A percentile compares a stretch with the other conserved stretches of the same genome.
Evolutionary conservation across 495 filamentous ascomycete species (phyloP).

Genomic region (Lasiosphaeria hispida): DNA sequence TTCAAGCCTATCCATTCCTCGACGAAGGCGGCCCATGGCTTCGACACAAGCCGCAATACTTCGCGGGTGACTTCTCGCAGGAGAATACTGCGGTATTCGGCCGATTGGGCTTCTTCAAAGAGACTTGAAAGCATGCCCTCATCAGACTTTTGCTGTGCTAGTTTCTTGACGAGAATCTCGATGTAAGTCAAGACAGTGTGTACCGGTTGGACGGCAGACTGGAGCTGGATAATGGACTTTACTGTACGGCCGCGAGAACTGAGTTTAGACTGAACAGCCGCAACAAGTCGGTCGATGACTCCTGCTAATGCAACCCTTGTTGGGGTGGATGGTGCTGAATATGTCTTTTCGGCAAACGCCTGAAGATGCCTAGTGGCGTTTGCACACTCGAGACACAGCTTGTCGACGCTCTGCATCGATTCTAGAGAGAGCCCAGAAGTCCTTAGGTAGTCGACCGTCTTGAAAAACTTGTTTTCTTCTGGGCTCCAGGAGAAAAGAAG

Average conservation of each 20-base stretch:
- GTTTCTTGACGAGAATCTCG: constrained; percentile 53
- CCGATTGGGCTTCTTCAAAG: constrained; percentile 59
- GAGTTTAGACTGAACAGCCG: constrained; percentile 55
- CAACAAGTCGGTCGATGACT: constrained; percentile 53
- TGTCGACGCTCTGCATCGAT: constrained; percentile 56
- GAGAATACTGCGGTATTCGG: constrained; percentile 61
- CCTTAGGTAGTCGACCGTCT: constrained; percentile 51
- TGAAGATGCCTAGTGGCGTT: constrained; percentile 54
- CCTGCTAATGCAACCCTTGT: constrained; percentile 61
- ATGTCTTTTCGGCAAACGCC: constrained; percentile 51
- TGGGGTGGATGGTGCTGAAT: constrained; percentile 42
- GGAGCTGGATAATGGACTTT: constrained; percentile 65
- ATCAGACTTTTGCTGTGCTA: constrained; percentile 57
- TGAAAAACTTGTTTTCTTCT: constrained; percentile 55
- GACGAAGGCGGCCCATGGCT: constrained; percentile 69
- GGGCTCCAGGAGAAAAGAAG: constrained; percentile 71
- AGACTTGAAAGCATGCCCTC: constrained; percentile 67
- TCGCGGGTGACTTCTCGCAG: constrained; percentile 63
- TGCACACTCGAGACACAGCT: constrained; percentile 58
- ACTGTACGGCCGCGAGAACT: constrained; percentile 39
- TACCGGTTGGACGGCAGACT: constrained; percentile 61
- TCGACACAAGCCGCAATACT: constrained; percentile 60
- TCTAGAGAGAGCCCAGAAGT: constrained; percentile 67
- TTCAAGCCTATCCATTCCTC: constrained; percentile 77
- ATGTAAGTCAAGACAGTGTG: constrained; percentile 62